A percentile compares a stretch with the other conserved stretches of the same genome.
Conservation (phyloP, 768 basidiomycete genomes). For the Naganishia vaughanmartiniae region DNA sequence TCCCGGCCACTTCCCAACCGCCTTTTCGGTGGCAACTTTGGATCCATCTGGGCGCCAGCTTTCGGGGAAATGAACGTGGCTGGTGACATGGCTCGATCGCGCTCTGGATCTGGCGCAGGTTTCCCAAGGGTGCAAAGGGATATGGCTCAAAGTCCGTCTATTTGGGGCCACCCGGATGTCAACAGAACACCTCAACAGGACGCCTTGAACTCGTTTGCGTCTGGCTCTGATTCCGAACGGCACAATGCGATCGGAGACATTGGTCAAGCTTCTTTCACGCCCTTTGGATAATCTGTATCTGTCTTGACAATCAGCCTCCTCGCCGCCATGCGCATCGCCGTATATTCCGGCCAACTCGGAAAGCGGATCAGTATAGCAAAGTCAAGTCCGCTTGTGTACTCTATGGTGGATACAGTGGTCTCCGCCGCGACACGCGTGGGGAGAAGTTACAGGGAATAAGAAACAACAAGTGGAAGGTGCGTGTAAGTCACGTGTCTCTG, state of each 20-base stretch:
- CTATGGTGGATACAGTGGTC: slow-evolving; percentile 17
- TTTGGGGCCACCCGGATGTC: slow-evolving; percentile 8
- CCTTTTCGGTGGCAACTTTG: slow-evolving; percentile 22
- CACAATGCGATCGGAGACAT: background rate
- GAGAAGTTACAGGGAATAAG: background rate
- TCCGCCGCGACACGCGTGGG: background rate
- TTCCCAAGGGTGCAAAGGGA: slow-evolving; percentile 22
- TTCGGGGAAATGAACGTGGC: slow-evolving; percentile 11
- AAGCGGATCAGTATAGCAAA: background rate
- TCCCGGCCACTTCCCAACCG: slow-evolving; percentile 12
- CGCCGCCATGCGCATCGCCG: background rate
- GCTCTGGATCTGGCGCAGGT: slow-evolving; percentile 24
- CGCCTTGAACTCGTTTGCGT: slow-evolving; percentile 12
- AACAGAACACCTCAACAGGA: slow-evolving; percentile 17
- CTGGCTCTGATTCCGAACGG: slow-evolving; percentile 2
- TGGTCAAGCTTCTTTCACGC: background rate
- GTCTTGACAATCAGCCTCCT: background rate
- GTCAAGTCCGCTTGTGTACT: background rate
- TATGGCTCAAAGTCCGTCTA: slow-evolving; percentile 12
- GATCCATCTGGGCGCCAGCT: slow-evolving; percentile 27
- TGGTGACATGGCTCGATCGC: slow-evolving; percentile 11
- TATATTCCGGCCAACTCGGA: background rate
- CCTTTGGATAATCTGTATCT: background rate
- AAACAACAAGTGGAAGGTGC: background rate
- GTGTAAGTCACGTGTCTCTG: background rate